Percentiles rank a stretch among this genome's conserved stretches.
phyloP scores from a whole-genome alignment of 768 basidiomycete species.

The Lentinus tigrinus region DNA sequence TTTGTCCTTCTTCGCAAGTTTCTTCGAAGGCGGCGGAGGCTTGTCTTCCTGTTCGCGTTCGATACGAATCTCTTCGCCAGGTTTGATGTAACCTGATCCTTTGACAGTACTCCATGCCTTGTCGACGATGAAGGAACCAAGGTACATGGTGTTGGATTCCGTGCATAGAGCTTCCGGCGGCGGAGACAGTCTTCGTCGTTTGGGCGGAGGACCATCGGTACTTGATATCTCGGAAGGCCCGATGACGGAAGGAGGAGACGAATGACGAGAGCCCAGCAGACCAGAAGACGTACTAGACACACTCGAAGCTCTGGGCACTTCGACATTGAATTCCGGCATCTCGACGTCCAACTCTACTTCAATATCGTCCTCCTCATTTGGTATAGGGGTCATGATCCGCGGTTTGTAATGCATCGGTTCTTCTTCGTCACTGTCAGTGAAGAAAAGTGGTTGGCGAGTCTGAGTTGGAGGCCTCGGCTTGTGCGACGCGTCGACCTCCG shows the following conservation, averaged over 20 bases:
- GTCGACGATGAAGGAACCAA: constrained; percentile 67
- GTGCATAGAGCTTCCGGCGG: not conserved
- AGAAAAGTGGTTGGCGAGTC: constrained; percentile 37
- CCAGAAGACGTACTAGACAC: constrained; percentile 39
- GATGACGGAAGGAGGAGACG: constrained; percentile 27
- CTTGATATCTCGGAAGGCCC: constrained; percentile 2
- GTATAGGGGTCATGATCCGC: not conserved
- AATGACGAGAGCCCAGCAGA: constrained; percentile 13
- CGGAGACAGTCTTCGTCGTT: constrained; percentile 45
- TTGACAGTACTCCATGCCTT: constrained; percentile 81
- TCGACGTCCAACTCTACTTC: constrained; percentile 19
- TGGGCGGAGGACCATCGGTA: constrained; percentile 35
- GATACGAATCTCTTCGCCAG: constrained; percentile 58
- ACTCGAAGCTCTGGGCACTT: constrained; percentile 35
- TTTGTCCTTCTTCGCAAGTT: constrained; percentile 28
- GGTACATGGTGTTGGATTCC: constrained; percentile 41
- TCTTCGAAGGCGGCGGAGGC: constrained; percentile 10
- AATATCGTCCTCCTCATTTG: not conserved
- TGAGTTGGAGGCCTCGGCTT: constrained; percentile 6
- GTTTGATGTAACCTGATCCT: constrained; percentile 67
- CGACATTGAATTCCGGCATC: constrained; percentile 27
- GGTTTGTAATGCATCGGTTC: constrained; percentile 10
- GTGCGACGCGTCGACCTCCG: not conserved
- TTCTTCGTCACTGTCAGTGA: constrained; percentile 46
- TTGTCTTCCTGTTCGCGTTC: constrained; percentile 52